These are phyloP conservation scores for Aspergillus sparsus DNA, from an alignment of 495 filamentous ascomycete species.

Conservation along the genomic window DNA sequence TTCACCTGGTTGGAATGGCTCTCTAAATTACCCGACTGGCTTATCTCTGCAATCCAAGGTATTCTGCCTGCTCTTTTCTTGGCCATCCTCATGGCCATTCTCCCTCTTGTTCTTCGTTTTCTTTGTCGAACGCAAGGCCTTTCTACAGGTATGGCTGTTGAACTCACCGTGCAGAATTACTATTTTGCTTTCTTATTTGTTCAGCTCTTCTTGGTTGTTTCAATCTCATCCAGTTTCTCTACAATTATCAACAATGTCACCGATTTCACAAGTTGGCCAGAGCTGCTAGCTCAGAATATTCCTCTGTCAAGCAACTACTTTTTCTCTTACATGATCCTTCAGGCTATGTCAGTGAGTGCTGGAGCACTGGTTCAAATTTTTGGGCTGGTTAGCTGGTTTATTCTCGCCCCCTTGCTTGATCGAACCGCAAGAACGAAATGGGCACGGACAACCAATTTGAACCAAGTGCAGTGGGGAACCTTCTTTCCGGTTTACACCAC, in stretches of 20 bases:
- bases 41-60: conserved; percentile 79
- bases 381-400: conserved; percentile 74
- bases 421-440: conserved; percentile 89
- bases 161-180: conserved; percentile 84
- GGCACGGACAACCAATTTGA: conserved; percentile 75
- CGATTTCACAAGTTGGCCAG: conserved; percentile 61
- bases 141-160: conserved; percentile 77
- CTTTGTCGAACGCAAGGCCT: conserved; percentile 75
- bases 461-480: conserved; percentile 82
- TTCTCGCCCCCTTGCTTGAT: conserved; percentile 76
- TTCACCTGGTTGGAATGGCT: conserved; percentile 75
- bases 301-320: conserved; percentile 94
- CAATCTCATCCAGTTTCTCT: conserved; percentile 76
- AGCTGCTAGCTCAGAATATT: conserved; percentile 76
- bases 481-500: conserved; percentile 97
- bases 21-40: conserved; percentile 57
- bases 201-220: conserved; percentile 91
- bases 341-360: conserved; percentile 86
- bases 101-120: conserved; percentile 76
- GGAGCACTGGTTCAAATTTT: conserved; percentile 86
- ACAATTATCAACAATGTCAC: conserved; percentile 64
- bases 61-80: conserved; percentile 79
- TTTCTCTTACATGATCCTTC: conserved; percentile 97
- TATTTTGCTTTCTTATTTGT: conserved; percentile 96
- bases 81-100: conserved; percentile 73